Percentiles rank a stretch among this genome's conserved stretches.
Evolutionary conservation across 83 land plant genomes (phyloP).

Genomic region (Picea abies): DNA sequence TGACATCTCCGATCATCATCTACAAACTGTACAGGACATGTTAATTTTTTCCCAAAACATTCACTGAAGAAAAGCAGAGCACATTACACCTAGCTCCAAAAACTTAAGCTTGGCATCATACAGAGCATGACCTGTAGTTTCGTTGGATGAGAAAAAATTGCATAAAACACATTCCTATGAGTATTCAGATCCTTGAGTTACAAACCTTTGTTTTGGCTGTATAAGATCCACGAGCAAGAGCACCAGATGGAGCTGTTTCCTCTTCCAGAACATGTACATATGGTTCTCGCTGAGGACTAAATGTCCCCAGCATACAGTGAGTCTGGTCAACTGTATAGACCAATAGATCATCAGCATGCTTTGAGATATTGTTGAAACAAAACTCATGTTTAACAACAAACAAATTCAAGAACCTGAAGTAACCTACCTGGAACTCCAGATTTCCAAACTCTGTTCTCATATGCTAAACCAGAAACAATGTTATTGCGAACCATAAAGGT

Average conservation of each 20-base stretch:
- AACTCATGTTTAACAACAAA: not conserved
- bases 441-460: conserved; percentile 76
- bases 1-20: conserved; percentile 72
- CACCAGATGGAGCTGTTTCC: conserved; percentile 77
- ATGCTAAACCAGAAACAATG: conserved; percentile 76
- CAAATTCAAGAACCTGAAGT: not conserved
- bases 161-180: not conserved
- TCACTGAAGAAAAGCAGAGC: not conserved
- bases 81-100: not conserved
- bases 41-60: not conserved
- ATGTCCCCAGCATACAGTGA: conserved; percentile 76
- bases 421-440: conserved; percentile 53
- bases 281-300: conserved; percentile 72
- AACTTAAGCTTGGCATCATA: not conserved
- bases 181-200: not conserved
- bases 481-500: conserved; percentile 67
- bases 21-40: conserved; percentile 49
- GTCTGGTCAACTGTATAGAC: conserved; percentile 57
- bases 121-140: not conserved
- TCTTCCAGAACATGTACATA: conserved; percentile 58
- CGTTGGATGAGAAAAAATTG: not conserved
- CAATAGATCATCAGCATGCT: not conserved
- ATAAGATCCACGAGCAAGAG: conserved; percentile 82
- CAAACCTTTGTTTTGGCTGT: conserved; percentile 64
- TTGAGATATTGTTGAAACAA: not conserved